Evolutionary conservation across 495 filamentous ascomycete species (phyloP), one percentile per base, ranked within the genome.

Genomic region (Emericellopsis terricola): DNA sequence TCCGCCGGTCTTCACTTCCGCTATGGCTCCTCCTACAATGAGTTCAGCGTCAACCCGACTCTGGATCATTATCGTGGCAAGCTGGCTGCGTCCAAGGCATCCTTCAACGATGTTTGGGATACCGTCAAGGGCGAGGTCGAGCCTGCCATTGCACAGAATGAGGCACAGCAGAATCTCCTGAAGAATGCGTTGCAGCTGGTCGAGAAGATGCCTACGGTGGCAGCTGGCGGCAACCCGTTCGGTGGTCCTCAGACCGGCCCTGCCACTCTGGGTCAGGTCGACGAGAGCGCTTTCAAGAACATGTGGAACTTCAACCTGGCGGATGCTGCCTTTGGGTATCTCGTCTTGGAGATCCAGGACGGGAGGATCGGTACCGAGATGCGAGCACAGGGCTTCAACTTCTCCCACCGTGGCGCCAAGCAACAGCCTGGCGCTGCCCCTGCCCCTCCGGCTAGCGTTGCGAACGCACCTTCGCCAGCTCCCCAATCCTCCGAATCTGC

Each of bases 291-390:
- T 0, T 99, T 99, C 65, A 99, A 99, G 65, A 99, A 99, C 47
- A 96, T 96, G 91, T 99, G 89, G 89, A 99, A 99, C 58, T 99
- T 99, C 61, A 99, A 99, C 52, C 57, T 99, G 32, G 89, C 89
- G 15, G 89, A 99, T 59, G 89, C 89, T 23, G 91, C 89, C 9
- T 99, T 94, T 51, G 89, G 89, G 29, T 96, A 79, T 65, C 63
- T 99, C 33, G 85, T 96, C 11, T 59, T 99, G 38, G 89, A 99
- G 45, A 72, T 99, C 29, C 86, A 96, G 48, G 76, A 75, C 47
- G 89, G 89, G 15, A 68, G 91, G 28, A 99, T 99, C 44, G 89
- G 84, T 8, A 96, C 89, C 1, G 89, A 96, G 55, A 99, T 96
- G 87, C 71, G 83, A 41, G 91, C 89, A 9, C 89, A 96, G 50